Conservation (phyloP, 768 basidiomycete genomes). For the Coprinopsis cinerea region DNA sequence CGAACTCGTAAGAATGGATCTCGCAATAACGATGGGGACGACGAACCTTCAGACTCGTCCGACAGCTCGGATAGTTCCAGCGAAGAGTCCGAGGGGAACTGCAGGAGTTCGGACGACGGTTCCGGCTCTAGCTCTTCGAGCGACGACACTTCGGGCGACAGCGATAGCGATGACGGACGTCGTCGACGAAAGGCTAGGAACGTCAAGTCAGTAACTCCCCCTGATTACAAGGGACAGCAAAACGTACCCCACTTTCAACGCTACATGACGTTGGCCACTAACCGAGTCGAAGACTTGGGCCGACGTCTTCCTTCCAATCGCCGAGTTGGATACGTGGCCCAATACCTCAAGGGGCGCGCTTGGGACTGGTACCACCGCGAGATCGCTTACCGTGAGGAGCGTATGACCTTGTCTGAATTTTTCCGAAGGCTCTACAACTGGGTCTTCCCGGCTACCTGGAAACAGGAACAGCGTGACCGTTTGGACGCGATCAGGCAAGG, state of each 20-base stretch:
- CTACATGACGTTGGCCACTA: neutral
- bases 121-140: neutral
- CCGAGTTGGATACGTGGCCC: neutral
- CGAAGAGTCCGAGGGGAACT: neutral
- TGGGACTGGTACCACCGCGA: constrained; percentile 22
- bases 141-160: neutral
- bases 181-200: too few relatives aligned
- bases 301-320: neutral
- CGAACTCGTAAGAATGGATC: neutral
- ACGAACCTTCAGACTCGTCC: neutral
- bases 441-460: constrained; percentile 27
- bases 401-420: constrained; percentile 20
- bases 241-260: too few relatives aligned
- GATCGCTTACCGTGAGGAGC: constrained; percentile 13
- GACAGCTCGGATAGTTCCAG: neutral
- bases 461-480: constrained; percentile 19
- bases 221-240: too few relatives aligned
- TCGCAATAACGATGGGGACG: neutral
- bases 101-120: neutral
- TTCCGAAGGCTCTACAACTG: constrained; percentile 26
- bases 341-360: constrained; percentile 23
- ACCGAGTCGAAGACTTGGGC: neutral
- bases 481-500: constrained; percentile 20
- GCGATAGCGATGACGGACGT: neutral
- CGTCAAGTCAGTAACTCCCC: too few relatives aligned